Base-by-base conservation (phyloP, 177 flowering plant species). In the Telopea speciosissima region DNA sequence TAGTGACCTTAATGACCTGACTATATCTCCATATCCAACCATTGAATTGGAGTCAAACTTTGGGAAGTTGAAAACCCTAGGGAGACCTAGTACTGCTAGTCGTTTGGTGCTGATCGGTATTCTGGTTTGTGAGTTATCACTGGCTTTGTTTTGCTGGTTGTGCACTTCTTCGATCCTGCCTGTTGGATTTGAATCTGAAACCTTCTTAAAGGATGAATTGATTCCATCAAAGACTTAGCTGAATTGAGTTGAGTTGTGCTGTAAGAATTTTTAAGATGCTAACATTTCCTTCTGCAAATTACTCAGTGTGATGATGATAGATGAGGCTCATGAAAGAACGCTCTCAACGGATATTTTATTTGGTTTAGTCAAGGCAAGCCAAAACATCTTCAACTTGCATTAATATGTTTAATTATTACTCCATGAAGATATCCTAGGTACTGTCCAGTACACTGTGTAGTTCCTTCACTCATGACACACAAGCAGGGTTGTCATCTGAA, bases 251-350 rank as follows among this genome's bases (percentile, higher is more conserved):
- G 40, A 62, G 67, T 71, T 65, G 9, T 68, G 26, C 72, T 70
- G 21, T 28, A n/a, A 65, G 19, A 4, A 8, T 44, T 69, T 61
- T 17, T 49, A 23, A 21, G 54, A 36, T 65, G 68, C 65, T 76
- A 44, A 40, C 23, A 42, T 21, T 45, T 66, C 40, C 40, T 28
- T 78, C 25, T 56, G n/a, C n/a, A n/a, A 65, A 44, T 68, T 68
- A 69, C 81, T 72, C 85, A 95, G 98, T 82, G 96, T 95, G 42
- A 77, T 93, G 62, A 95, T 95, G 97, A 98, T 95, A 73, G 99
- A 95, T 76, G 99, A 95, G 80, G 99, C 99, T 26, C 99, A 95
- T 69, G 99, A 95, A 81, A 89, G 98, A 79, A 93, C 98, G 56
- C 80, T 95, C 8, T 93, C 99, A 40, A 95, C 99, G 16, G 99